Percentiles rank a stretch among this genome's conserved stretches.
Conservation (phyloP, 345 rosid species). For the Lepidium aucheri region DNA sequence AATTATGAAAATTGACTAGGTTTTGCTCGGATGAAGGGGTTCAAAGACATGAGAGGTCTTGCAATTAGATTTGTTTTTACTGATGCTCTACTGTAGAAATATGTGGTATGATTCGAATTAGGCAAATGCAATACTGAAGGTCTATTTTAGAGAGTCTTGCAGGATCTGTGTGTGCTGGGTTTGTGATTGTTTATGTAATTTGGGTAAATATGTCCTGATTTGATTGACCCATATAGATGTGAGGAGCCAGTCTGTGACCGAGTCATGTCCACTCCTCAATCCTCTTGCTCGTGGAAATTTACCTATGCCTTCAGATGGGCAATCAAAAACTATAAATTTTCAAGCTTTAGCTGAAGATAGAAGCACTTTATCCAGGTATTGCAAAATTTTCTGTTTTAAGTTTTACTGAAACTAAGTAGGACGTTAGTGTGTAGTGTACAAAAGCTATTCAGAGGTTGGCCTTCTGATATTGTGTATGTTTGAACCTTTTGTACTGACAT, state of each 20-base stretch:
- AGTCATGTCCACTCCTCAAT: too few relatives aligned
- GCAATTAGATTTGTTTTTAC: background rate
- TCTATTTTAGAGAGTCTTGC: background rate
- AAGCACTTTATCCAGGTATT: slow-evolving; percentile 45
- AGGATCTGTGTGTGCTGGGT: background rate
- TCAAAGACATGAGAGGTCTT: background rate
- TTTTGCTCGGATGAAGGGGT: background rate
- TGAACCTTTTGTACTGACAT: slow-evolving; percentile 21
- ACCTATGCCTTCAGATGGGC: slow-evolving; percentile 5
- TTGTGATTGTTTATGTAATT: background rate
- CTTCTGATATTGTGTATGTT: slow-evolving; percentile 19
- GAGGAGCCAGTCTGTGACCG: slow-evolving; percentile 16
- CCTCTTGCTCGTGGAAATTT: too few relatives aligned
- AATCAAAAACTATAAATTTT: slow-evolving; percentile 17
- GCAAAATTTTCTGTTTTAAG: background rate
- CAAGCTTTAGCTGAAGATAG: slow-evolving; percentile 19
- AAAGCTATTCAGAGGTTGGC: background rate
- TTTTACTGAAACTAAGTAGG: slow-evolving; percentile 6
- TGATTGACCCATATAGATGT: slow-evolving; percentile 34
- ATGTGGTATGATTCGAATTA: background rate
- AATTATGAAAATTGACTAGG: background rate
- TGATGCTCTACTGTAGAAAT: background rate
- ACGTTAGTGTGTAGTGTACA: slow-evolving; percentile 4
- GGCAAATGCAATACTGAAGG: background rate
- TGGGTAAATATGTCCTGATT: background rate